Base-by-base conservation (phyloP, 2,329 filamentous ascomycete species). In the Cercospora brassicicola region DNA sequence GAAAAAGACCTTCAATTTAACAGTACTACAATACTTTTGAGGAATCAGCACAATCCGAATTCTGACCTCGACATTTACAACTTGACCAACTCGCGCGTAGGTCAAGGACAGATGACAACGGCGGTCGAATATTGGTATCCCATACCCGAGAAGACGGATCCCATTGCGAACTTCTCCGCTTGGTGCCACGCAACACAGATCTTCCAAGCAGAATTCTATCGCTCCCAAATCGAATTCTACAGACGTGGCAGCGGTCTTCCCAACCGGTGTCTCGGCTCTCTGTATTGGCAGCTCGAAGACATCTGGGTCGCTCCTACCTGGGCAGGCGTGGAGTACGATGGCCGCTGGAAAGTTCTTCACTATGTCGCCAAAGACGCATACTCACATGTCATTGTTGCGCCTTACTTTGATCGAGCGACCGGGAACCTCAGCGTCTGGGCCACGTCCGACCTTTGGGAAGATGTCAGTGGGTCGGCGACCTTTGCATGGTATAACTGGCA, bases 241-340 rank as follows among this genome's bases (percentile, higher is more conserved):
- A 83, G 88, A 4, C 80, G 85, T 4, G 88, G 88, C 0, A 87
- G 84, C 45, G 88, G 86, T 0, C 73, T 83, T 72, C 84, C 83
- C 0, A 84, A 89, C 68, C 81, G 86, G 0, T 86, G 89, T 71
- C 81, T 89, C 2, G 88, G 87, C 0, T 83, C 82, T 10, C 74
- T 90, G 4, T 89, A 89, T 75, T 90, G 88, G 88, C 88, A 90
- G 73, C 79, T 90, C 1, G 87, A 90, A 71, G 88, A 90, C 72
- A 85, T 88, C 67, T 76, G 74, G 75, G 86, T 88, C 70, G 87
- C 86, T 1, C 87, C 88, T 0, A 88, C 86, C 0, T 90, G 88
- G 87, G 86, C 87, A 0, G 84, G 86, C 0, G 85, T 89, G 36
- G 88, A 90, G 74, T 88, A 88, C 68, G 84, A 86, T 60, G 87